Evolutionary conservation across 331 rosid genomes (phyloP).

Genomic region (Cydonia oblonga): DNA sequence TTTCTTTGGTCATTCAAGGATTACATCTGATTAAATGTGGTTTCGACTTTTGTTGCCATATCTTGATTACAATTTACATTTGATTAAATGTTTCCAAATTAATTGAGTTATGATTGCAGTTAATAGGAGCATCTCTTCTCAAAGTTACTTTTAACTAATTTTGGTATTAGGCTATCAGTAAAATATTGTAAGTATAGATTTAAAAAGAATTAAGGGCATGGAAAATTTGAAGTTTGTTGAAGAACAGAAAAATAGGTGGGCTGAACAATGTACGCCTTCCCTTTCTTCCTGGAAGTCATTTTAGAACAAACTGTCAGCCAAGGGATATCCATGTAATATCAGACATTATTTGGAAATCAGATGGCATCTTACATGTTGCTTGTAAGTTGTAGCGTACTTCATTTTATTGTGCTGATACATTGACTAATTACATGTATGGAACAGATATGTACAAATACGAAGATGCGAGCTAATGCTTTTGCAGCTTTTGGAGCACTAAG

Average conservation of each 20-base stretch:
- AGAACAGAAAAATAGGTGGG: too few relatives aligned
- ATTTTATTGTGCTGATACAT: not conserved
- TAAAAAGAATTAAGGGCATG: too few relatives aligned
- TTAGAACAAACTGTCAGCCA: not conserved
- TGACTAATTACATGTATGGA: conserved; percentile 9
- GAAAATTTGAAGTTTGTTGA: too few relatives aligned
- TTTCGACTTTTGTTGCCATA: not conserved
- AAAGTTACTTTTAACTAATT: too few relatives aligned
- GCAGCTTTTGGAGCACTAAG: conserved; percentile 87
- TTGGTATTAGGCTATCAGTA: too few relatives aligned
- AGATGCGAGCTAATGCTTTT: conserved; percentile 86
- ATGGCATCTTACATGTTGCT: not conserved
- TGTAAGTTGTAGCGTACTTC: conserved; percentile 4
- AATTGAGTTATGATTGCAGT: not conserved
- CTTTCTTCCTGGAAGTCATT: not conserved
- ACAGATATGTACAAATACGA: conserved; percentile 62
- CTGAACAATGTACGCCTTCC: too few relatives aligned
- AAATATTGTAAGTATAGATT: too few relatives aligned
- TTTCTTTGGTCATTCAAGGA: not conserved
- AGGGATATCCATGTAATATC: not conserved
- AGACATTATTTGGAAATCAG: not conserved
- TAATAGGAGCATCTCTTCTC: too few relatives aligned
- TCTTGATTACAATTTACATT: not conserved
- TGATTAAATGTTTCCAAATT: not conserved
- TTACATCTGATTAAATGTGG: too few relatives aligned